Percentiles rank a stretch among this genome's conserved stretches.
Conservation (phyloP, 1,139 yeast species). For the Yamadazyma siamensis region DNA sequence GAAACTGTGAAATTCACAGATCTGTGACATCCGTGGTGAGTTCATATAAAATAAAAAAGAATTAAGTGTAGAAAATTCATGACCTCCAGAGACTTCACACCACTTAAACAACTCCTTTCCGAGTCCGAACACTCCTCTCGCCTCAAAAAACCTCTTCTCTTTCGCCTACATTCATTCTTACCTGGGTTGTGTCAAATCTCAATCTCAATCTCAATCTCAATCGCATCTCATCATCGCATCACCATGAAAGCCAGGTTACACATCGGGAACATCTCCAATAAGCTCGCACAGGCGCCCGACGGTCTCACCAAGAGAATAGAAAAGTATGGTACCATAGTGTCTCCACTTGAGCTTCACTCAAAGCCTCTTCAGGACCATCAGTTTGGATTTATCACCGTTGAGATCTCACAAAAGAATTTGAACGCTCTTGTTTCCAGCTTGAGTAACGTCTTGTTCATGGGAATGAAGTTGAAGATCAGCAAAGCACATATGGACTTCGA, state of each 20-base stretch:
- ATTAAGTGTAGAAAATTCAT: too few species aligned
- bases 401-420: slow-evolving; percentile 42
- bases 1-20: too few species aligned
- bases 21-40: too few species aligned
- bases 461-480: slow-evolving; percentile 57
- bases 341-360: slow-evolving; percentile 45
- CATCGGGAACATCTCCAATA: slow-evolving; percentile 63
- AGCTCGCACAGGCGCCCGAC: slow-evolving; percentile 40
- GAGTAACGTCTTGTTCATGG: slow-evolving; percentile 74
- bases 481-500: slow-evolving; percentile 36
- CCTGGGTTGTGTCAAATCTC: too few species aligned
- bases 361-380: slow-evolving; percentile 48
- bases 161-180: too few species aligned
- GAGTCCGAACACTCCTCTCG: too few species aligned
- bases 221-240: neutral
- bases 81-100: too few species aligned
- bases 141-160: too few species aligned
- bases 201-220: too few species aligned
- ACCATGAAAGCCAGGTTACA: slow-evolving; percentile 33
- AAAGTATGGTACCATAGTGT: slow-evolving; percentile 46
- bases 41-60: too few species aligned
- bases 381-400: slow-evolving; percentile 68
- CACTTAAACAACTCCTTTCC: too few species aligned
- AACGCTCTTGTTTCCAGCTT: slow-evolving; percentile 52
- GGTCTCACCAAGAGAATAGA: slow-evolving; percentile 45